Conservation (phyloP, 768 basidiomycete species). For the Pleurotus giganteus region DNA sequence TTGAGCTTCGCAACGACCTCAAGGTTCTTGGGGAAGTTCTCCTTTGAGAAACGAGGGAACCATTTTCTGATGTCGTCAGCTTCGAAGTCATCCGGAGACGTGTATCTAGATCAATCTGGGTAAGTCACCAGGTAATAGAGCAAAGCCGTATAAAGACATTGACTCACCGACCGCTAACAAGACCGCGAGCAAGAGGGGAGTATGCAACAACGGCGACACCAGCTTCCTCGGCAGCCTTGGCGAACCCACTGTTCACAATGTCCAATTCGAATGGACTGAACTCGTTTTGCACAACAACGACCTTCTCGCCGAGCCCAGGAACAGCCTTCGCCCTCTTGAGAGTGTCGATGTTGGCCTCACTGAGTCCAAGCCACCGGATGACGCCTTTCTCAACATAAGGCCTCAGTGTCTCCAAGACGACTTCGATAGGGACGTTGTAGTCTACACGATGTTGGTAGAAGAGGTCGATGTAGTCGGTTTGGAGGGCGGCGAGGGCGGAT, state of each 20-base stretch:
- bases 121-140: background rate
- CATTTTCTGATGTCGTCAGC: conserved; percentile 29
- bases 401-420: conserved; percentile 28
- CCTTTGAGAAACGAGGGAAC: conserved; percentile 30
- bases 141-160: conserved; percentile 11
- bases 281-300: conserved; percentile 30
- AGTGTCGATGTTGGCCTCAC: conserved; percentile 26
- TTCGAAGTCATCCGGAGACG: conserved; percentile 34
- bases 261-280: conserved; percentile 24
- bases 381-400: conserved; percentile 30
- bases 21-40: conserved; percentile 46
- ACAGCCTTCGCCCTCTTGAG: conserved; percentile 29
- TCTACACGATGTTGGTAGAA: conserved; percentile 33
- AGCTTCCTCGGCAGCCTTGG: conserved; percentile 24
- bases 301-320: conserved; percentile 21
- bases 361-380: conserved; percentile 31
- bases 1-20: conserved; percentile 31
- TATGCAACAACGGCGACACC: conserved; percentile 32
- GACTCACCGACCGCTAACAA: conserved; percentile 28
- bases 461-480: conserved; percentile 23
- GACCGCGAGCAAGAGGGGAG: conserved; percentile 32
- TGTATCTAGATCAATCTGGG: conserved; percentile 20
- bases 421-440: conserved; percentile 27
- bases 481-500: conserved; percentile 16
- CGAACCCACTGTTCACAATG: conserved; percentile 28